These are phyloP conservation scores for Annulohypoxylon truncatum DNA, from an alignment of 2,329 filamentous ascomycete genomes.

Conservation along the genomic window DNA sequence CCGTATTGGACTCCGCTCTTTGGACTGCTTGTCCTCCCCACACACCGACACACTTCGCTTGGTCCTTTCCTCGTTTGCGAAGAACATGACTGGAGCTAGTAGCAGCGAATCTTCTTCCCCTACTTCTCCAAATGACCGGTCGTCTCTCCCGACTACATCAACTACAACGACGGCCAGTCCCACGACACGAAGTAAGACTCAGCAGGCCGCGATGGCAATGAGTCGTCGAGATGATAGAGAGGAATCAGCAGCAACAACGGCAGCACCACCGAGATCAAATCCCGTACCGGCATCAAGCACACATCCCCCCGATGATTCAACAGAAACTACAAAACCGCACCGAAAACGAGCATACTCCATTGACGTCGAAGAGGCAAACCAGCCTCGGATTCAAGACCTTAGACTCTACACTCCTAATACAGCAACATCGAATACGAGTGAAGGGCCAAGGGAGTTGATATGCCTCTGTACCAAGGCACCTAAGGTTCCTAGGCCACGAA, in stretches of 20 bases:
- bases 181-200: slow-evolving; percentile 32
- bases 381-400: slow-evolving; percentile 51
- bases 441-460: slow-evolving; percentile 56
- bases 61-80: slow-evolving; percentile 40
- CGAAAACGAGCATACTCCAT: slow-evolving; percentile 60
- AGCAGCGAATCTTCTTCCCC: slow-evolving; percentile 40
- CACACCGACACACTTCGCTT: slow-evolving; percentile 33
- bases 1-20: slow-evolving; percentile 40
- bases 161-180: slow-evolving; percentile 38
- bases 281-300: slow-evolving; percentile 6
- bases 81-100: slow-evolving; percentile 44
- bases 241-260: slow-evolving; percentile 26
- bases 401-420: slow-evolving; percentile 52
- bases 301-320: slow-evolving; percentile 15
- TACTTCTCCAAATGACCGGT: slow-evolving; percentile 34
- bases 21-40: slow-evolving; percentile 33
- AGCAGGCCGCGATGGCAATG: slow-evolving; percentile 42
- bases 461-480: slow-evolving; percentile 68
- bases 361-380: slow-evolving; percentile 58
- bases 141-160: slow-evolving; percentile 31
- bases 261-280: slow-evolving; percentile 21
- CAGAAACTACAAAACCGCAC: slow-evolving; percentile 5
- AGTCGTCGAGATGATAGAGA: slow-evolving; percentile 28
- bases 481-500: slow-evolving; percentile 68
- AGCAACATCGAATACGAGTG: slow-evolving; percentile 32